Evolutionary conservation across 2,329 filamentous ascomycete species (phyloP).

Genomic region (Trichophyton benhamiae): DNA sequence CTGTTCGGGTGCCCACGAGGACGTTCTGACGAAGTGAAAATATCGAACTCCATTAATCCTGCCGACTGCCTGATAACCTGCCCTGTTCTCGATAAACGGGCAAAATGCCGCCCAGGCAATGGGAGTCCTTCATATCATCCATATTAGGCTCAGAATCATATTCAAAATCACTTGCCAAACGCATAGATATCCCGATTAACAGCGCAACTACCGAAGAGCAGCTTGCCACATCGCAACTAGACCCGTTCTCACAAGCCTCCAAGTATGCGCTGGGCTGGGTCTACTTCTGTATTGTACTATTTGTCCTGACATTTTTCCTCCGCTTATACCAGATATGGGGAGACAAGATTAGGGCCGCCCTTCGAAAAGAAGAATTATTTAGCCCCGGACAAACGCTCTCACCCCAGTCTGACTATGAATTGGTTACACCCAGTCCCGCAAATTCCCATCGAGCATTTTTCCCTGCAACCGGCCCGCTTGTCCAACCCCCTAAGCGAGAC

Average conservation of each 20-base stretch:
- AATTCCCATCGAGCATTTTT: constrained; percentile 63
- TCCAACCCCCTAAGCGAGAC: constrained; percentile 47
- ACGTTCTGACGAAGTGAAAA: background rate
- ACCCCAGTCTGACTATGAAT: constrained; percentile 48
- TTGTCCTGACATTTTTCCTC: constrained; percentile 54
- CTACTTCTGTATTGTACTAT: constrained; percentile 67
- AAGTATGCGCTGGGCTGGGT: constrained; percentile 84
- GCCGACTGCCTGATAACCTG: background rate
- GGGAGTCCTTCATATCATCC: background rate
- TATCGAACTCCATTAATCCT: no score
- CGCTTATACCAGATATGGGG: constrained; percentile 83
- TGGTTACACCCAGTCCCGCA: constrained; percentile 47
- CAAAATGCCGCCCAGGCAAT: background rate
- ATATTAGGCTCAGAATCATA: background rate
- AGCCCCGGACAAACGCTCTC: constrained; percentile 41
- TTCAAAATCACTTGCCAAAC: constrained; percentile 28
- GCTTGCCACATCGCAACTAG: constrained; percentile 45
- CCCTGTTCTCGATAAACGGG: background rate
- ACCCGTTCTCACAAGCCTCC: constrained; percentile 69
- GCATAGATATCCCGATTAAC: constrained; percentile 46
- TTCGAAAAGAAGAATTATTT: constrained; percentile 72
- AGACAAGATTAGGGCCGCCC: constrained; percentile 79
- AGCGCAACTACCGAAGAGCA: constrained; percentile 44
- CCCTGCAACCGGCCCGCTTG: constrained; percentile 48
- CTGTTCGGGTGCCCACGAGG: background rate